A percentile compares a stretch with the other conserved stretches of the same genome.
phyloP scores from a whole-genome alignment of 371 early-diverging fungal species.

The Lichtheimia ramosa region DNA sequence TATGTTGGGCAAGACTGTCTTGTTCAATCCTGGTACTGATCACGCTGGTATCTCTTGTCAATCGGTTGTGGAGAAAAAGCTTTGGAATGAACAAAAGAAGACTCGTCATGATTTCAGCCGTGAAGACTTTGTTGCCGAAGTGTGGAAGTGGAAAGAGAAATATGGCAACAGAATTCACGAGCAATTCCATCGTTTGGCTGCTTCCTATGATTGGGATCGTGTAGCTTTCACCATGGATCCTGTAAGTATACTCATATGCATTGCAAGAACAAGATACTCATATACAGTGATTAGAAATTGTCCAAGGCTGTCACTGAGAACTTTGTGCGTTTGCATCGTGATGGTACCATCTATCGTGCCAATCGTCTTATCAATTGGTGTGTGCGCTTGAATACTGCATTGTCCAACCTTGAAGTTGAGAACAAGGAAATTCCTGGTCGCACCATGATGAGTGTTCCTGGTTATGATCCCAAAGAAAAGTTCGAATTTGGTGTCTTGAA shows the following conservation, averaged over 20 bases:
- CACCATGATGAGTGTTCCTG: slow-evolving; percentile 85
- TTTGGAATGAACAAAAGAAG: slow-evolving; percentile 79
- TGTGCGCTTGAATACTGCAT: slow-evolving; percentile 93
- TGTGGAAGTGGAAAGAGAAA: slow-evolving; percentile 98
- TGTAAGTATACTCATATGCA: slow-evolving; percentile 24
- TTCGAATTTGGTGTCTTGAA: slow-evolving; percentile 98
- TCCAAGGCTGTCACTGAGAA: slow-evolving; percentile 92
- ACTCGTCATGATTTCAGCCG: slow-evolving; percentile 96
- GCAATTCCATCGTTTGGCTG: slow-evolving; percentile 95
- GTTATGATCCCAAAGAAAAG: slow-evolving; percentile 88
- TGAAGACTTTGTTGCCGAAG: slow-evolving; percentile 87
- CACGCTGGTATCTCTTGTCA: slow-evolving; percentile 99
- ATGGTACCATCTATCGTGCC: slow-evolving; percentile 97
- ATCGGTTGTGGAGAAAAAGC: slow-evolving; percentile 96
- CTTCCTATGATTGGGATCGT: slow-evolving; percentile 95
- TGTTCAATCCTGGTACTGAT: slow-evolving; percentile 98
- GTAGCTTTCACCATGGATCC: slow-evolving; percentile 97
- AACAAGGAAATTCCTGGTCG: slow-evolving; percentile 87
- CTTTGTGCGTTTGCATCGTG: slow-evolving; percentile 95
- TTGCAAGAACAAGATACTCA: neutral
- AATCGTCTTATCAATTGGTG: slow-evolving; percentile 99
- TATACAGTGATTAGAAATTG: slow-evolving; percentile 39
- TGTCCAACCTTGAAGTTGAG: slow-evolving; percentile 98
- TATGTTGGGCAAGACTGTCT: slow-evolving; percentile 94
- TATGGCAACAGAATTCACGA: slow-evolving; percentile 86